Conservation (phyloP, 257 asterid species). For the Echites panduratus region DNA sequence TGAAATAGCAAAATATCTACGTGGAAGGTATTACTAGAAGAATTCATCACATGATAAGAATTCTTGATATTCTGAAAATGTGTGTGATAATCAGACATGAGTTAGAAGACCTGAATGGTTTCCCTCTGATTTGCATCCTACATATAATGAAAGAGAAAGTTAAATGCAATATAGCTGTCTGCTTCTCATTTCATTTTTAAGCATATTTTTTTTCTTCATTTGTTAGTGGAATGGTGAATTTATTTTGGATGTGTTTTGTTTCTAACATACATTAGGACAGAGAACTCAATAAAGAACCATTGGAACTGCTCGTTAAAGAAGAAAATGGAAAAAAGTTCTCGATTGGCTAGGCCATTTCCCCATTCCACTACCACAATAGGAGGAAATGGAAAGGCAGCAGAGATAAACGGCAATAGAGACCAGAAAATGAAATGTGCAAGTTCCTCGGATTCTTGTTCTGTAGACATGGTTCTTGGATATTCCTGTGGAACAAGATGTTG, state of each 20-base stretch:
- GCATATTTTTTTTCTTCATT: background rate
- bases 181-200: too few relatives aligned
- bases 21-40: constrained; percentile 42
- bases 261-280: constrained; percentile 31
- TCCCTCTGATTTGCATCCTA: background rate
- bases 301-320: constrained; percentile 58
- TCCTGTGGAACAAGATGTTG: background rate
- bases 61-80: background rate
- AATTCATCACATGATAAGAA: background rate
- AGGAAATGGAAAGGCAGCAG: background rate
- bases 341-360: constrained; percentile 6
- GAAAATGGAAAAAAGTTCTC: constrained; percentile 17
- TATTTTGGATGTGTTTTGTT: background rate
- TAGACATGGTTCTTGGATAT: constrained; percentile 16
- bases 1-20: constrained; percentile 42
- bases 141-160: background rate
- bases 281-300: constrained; percentile 52
- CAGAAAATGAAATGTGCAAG: constrained; percentile 4
- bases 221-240: background rate
- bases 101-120: background rate
- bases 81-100: too few relatives aligned
- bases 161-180: background rate
- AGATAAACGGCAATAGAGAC: constrained; percentile 7
- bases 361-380: background rate
- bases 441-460: constrained; percentile 5